phyloP scores from a whole-genome alignment of 2,329 filamentous ascomycete genomes.

The Aspergillus sp. region DNA sequence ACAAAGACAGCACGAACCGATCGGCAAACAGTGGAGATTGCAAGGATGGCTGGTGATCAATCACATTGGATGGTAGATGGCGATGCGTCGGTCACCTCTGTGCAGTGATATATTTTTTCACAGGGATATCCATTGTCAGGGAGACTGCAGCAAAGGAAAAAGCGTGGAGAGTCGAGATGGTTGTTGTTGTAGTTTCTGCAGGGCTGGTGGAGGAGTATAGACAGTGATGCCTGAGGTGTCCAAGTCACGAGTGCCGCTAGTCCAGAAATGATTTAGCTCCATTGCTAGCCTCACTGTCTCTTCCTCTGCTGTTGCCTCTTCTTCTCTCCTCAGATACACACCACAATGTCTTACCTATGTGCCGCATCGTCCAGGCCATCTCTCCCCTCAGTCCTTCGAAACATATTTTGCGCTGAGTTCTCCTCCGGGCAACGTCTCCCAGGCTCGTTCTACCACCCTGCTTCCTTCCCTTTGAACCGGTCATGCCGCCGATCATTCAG shows the following conservation, averaged over 20 bases:
- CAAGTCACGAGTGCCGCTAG: neutral
- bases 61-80: too few relatives aligned
- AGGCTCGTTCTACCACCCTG: slow-evolving; percentile 1
- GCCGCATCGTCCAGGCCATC: slow-evolving; percentile 16
- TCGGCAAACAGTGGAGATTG: too few relatives aligned
- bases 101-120: too few relatives aligned
- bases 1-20: too few relatives aligned
- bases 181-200: too few relatives aligned
- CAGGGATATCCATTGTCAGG: too few relatives aligned
- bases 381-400: slow-evolving; percentile 16
- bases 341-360: slow-evolving; percentile 14
- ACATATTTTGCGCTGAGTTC: slow-evolving; percentile 16
- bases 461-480: slow-evolving; percentile 1
- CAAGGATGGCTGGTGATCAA: too few relatives aligned
- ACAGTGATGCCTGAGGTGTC: too few relatives aligned
- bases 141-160: too few relatives aligned
- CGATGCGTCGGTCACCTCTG: too few relatives aligned
- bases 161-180: too few relatives aligned
- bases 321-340: neutral
- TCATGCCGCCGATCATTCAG: neutral
- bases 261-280: neutral
- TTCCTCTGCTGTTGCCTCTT: neutral
- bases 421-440: slow-evolving; percentile 6
- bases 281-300: neutral
- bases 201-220: too few relatives aligned